A percentile compares a stretch with the other conserved stretches of the same genome.
Conservation (phyloP, 345 rosid species). For the Brassica nigra region DNA sequence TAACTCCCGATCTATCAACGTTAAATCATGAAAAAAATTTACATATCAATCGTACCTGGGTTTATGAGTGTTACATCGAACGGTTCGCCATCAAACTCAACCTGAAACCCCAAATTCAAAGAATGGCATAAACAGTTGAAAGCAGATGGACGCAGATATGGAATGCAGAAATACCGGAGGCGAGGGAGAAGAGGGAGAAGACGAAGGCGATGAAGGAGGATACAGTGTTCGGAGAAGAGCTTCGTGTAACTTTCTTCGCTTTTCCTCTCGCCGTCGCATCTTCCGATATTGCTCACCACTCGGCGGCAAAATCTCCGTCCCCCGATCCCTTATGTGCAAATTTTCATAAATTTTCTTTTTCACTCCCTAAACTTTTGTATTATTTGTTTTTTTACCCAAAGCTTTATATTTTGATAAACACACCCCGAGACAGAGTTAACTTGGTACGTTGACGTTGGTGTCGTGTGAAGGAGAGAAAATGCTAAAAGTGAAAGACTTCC, state of each 20-base stretch:
- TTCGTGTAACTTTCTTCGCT: slow-evolving; percentile 61
- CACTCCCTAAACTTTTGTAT: background rate
- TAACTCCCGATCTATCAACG: background rate
- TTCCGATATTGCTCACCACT: background rate
- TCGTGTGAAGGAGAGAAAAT: background rate
- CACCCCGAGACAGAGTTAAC: background rate
- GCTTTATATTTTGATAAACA: background rate
- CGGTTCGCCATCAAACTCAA: slow-evolving; percentile 25
- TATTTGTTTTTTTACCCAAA: background rate
- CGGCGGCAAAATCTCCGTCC: slow-evolving; percentile 4
- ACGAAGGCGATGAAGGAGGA: slow-evolving; percentile 58
- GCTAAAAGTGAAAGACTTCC: background rate
- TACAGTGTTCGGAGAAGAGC: slow-evolving; percentile 62
- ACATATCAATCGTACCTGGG: slow-evolving; percentile 47
- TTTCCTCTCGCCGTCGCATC: slow-evolving; percentile 62
- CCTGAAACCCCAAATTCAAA: background rate
- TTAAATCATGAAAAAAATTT: background rate
- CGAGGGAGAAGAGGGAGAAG: slow-evolving; percentile 23
- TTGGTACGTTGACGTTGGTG: slow-evolving; percentile 6
- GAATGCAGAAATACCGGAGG: background rate
- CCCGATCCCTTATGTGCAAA: background rate
- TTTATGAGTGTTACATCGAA: slow-evolving; percentile 44
- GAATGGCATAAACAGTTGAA: background rate
- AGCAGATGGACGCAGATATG: background rate
- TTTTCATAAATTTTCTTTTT: background rate